A percentile compares a stretch with the other conserved stretches of the same genome.
Conservation (phyloP, 768 basidiomycete species). For the Leccinum rimulosum region DNA sequence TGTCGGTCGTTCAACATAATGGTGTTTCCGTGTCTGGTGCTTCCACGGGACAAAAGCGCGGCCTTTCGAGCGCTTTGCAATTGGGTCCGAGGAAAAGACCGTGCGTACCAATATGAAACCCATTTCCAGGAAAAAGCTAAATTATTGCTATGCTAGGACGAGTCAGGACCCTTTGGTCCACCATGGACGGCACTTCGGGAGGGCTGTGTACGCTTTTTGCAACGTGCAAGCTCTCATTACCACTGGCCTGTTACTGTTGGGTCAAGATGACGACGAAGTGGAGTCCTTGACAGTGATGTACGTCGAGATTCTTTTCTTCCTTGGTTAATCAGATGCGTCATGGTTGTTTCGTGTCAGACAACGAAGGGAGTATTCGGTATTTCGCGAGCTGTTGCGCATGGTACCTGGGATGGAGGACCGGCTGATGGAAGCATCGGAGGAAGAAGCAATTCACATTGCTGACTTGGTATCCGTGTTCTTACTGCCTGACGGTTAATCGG, state of each 20-base stretch:
- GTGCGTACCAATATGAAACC: background rate
- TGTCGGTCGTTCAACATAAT: background rate
- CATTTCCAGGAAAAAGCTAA: background rate
- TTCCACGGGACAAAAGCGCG: background rate
- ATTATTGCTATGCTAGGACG: background rate
- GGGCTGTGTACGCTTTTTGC: background rate
- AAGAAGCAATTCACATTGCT: background rate
- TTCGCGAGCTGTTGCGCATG: background rate
- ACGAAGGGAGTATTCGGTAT: background rate
- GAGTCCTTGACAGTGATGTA: background rate
- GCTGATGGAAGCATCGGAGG: background rate
- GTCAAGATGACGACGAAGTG: background rate
- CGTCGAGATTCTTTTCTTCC: background rate
- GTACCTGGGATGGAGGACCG: background rate
- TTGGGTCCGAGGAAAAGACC: background rate
- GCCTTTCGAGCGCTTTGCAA: background rate
- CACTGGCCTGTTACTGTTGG: background rate
- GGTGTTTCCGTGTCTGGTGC: background rate
- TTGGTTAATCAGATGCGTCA: background rate
- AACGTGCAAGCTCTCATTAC: background rate
- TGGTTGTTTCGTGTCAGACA: background rate
- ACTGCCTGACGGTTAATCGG: background rate
- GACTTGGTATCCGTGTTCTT: background rate
- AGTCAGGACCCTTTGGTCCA: background rate
- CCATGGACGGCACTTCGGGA: background rate